Percentiles rank a stretch among this genome's conserved stretches.
Conservation (phyloP, 768 basidiomycete genomes). For the Infundibulicybe gibba region DNA sequence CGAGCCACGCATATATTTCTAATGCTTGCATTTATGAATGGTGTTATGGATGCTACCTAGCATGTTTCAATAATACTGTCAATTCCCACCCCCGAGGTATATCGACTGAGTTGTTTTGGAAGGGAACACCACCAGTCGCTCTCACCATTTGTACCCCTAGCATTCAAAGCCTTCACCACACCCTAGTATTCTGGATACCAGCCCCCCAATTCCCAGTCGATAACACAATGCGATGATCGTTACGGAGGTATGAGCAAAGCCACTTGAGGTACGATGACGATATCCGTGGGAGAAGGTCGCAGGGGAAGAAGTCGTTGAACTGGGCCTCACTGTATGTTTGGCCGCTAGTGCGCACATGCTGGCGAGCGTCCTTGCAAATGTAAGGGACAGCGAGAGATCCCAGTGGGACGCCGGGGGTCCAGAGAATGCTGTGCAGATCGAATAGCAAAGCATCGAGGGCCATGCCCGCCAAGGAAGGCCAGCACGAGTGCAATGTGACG, state of each 20-base stretch:
- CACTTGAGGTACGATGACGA: background rate
- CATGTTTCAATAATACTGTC: too few relatives aligned
- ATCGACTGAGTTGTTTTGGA: too few relatives aligned
- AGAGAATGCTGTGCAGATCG: too few relatives aligned
- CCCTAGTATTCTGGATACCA: constrained; percentile 29
- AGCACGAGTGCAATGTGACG: background rate
- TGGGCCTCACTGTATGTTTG: constrained; percentile 3
- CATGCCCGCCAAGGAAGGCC: background rate
- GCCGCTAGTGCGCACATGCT: background rate
- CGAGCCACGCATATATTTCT: too few relatives aligned
- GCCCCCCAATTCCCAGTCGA: constrained; percentile 27
- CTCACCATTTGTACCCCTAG: background rate
- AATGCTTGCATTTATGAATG: too few relatives aligned
- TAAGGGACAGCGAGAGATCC: too few relatives aligned
- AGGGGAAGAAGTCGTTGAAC: constrained; percentile 7
- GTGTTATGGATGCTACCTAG: too few relatives aligned
- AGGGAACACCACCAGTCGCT: background rate
- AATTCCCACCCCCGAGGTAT: too few relatives aligned
- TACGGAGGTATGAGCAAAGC: background rate
- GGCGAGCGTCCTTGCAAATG: background rate
- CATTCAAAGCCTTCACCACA: constrained; percentile 16
- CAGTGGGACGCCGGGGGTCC: too few relatives aligned
- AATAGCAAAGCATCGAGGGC: too few relatives aligned
- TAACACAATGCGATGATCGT: constrained; percentile 16
- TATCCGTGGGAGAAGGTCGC: background rate